Percentiles rank a stretch among this genome's conserved stretches.
Conservation (phyloP, 106 monocot species). For the Dendrobium catenatum region DNA sequence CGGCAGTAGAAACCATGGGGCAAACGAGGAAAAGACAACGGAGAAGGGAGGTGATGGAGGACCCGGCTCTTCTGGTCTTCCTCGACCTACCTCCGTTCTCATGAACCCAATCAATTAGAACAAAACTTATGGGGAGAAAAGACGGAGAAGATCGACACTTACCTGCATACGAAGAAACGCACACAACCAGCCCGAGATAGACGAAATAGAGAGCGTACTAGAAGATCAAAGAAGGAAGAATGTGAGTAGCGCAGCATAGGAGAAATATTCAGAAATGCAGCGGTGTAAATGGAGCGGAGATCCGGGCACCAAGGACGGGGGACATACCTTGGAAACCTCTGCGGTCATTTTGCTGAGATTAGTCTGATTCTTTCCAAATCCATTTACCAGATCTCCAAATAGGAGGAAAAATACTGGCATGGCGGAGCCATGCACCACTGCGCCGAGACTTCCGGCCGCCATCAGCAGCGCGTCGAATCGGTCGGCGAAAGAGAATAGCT, state of each 20-base stretch:
- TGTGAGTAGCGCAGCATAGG: conserved; percentile 3
- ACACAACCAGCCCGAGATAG: conserved; percentile 89
- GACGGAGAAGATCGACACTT: conserved; percentile 7
- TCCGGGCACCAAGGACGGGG: background rate
- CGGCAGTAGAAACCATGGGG: background rate
- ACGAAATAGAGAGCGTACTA: conserved; percentile 96
- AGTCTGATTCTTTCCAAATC: conserved; percentile 94
- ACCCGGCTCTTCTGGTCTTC: background rate
- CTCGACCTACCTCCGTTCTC: conserved; percentile 8
- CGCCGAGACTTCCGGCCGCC: conserved; percentile 76
- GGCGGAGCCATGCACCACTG: conserved; percentile 84
- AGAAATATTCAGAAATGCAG: background rate
- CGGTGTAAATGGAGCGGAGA: background rate
- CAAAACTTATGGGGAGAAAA: background rate
- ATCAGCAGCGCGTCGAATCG: conserved; percentile 62
- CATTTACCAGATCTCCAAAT: conserved; percentile 90
- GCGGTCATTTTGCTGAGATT: conserved; percentile 67
- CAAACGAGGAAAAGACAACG: conserved; percentile 1
- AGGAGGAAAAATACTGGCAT: conserved; percentile 99
- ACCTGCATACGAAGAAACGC: conserved; percentile 95
- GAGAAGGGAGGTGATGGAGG: conserved; percentile 10
- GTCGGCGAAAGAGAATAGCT: conserved; percentile 91
- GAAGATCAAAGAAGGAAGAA: background rate
- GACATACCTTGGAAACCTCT: conserved; percentile 82
- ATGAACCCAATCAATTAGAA: conserved; percentile 3